These are phyloP conservation scores for Solanum aculeatissimum DNA, from an alignment of 305 asterid species.

Conservation along the genomic window DNA sequence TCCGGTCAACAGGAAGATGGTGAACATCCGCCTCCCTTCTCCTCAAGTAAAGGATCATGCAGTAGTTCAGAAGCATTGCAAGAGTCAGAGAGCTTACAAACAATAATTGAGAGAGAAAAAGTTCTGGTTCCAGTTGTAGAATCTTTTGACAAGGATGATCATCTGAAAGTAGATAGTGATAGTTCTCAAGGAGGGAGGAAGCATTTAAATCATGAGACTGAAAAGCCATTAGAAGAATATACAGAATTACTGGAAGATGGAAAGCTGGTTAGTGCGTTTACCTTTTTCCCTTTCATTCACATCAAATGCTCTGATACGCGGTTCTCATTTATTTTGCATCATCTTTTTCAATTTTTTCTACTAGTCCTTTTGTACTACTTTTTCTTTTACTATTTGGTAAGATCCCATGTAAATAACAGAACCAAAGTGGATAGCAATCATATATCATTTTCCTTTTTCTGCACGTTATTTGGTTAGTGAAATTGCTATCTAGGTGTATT, in stretches of 20 bases:
- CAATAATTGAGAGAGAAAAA: constrained; percentile 17
- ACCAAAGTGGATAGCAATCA: neutral
- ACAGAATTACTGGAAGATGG: constrained; percentile 20
- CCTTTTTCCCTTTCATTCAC: constrained; percentile 2
- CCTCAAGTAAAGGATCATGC: neutral
- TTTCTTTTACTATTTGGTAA: neutral
- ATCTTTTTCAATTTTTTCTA: neutral
- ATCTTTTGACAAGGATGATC: constrained; percentile 19
- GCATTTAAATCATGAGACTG: constrained; percentile 10
- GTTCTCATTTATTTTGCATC: neutral
- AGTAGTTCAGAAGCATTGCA: constrained; percentile 7
- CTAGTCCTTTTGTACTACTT: neutral
- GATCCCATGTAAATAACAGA: neutral
- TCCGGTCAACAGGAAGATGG: constrained; percentile 8
- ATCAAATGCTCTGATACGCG: neutral
- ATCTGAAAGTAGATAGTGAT: constrained; percentile 16
- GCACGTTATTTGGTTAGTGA: neutral
- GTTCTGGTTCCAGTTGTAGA: constrained; percentile 20
- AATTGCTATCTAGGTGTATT: neutral
- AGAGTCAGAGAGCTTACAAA: constrained; percentile 18
- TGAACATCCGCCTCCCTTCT: neutral
- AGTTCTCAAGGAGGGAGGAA: constrained; percentile 16
- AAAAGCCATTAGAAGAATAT: constrained; percentile 9
- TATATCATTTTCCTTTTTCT: neutral
- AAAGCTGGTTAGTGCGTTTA: constrained; percentile 46